Evolutionary conservation across 2,329 filamentous ascomycete species (phyloP).

Genomic region (Taxawa tesnikishii): DNA sequence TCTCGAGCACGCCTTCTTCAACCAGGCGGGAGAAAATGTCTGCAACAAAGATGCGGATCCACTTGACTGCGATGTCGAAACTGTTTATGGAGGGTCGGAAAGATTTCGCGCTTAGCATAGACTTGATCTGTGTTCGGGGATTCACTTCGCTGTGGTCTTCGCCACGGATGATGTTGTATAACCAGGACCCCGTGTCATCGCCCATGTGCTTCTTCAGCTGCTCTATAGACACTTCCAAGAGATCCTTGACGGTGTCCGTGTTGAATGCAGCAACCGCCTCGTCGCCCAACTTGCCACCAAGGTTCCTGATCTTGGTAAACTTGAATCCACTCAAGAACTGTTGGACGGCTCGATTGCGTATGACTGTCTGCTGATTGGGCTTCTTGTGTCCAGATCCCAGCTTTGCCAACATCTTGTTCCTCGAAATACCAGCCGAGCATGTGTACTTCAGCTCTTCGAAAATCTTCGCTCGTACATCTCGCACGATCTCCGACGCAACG

Average conservation of each 20-base stretch:
- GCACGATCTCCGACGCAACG: slow-evolving; percentile 80
- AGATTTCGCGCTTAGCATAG: slow-evolving; percentile 92
- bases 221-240: slow-evolving; percentile 60
- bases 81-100: slow-evolving; percentile 76
- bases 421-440: slow-evolving; percentile 77
- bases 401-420: slow-evolving; percentile 93
- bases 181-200: slow-evolving; percentile 74
- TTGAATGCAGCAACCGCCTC: slow-evolving; percentile 70
- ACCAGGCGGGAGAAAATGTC: slow-evolving; percentile 85
- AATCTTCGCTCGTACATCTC: slow-evolving; percentile 58
- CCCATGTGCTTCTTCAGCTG: slow-evolving; percentile 68
- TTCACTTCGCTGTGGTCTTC: slow-evolving; percentile 83
- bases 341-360: slow-evolving; percentile 70
- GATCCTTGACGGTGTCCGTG: slow-evolving; percentile 65
- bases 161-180: slow-evolving; percentile 75
- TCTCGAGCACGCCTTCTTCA: slow-evolving; percentile 80
- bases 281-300: slow-evolving; percentile 91
- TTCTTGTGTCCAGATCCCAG: slow-evolving; percentile 86
- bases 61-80: slow-evolving; percentile 65
- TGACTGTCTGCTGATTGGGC: slow-evolving; percentile 87
- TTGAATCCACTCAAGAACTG: slow-evolving; percentile 76
- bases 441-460: slow-evolving; percentile 68
- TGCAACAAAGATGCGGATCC: slow-evolving; percentile 82
- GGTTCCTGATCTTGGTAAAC: slow-evolving; percentile 85
- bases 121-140: slow-evolving; percentile 84